phyloP scores from a whole-genome alignment of 352 stramenopile genomes.

The Globisporangium camurandrum region DNA sequence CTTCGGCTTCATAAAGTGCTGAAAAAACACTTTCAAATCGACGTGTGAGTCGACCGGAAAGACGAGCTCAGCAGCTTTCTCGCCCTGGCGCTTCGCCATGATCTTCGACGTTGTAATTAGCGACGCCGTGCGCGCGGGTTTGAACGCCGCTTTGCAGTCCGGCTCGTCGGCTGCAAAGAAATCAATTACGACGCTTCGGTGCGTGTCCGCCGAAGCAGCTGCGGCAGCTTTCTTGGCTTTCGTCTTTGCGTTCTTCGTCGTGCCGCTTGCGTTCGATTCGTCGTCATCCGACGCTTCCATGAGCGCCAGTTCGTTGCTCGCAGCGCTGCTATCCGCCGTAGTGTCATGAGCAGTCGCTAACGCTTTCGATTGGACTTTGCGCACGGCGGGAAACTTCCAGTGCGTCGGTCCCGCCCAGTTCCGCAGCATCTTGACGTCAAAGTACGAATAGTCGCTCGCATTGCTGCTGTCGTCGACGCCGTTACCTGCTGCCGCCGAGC shows the following conservation, averaged over 20 bases:
- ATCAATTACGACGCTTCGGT: conserved; percentile 35
- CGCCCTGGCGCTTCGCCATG: conserved; percentile 33
- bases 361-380: conserved; percentile 38
- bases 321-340: conserved; percentile 13
- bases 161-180: conserved; percentile 40
- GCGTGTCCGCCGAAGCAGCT: conserved; percentile 28
- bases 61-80: conserved; percentile 58
- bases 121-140: conserved; percentile 23
- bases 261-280: conserved; percentile 15
- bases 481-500: conserved; percentile 33
- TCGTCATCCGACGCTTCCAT: conserved; percentile 21
- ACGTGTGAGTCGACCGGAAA: conserved; percentile 75
- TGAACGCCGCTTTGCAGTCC: conserved; percentile 39
- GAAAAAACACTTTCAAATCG: conserved; percentile 58
- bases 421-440: conserved; percentile 74
- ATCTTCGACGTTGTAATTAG: conserved; percentile 43
- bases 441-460: conserved; percentile 74
- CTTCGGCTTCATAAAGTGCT: conserved; percentile 72
- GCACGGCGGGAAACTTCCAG: conserved; percentile 60
- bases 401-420: conserved; percentile 74
- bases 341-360: not conserved
- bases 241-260: conserved; percentile 20
- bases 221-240: conserved; percentile 4
- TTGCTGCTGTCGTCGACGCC: conserved; percentile 38
- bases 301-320: conserved; percentile 19